Base-by-base conservation (phyloP, 495 filamentous ascomycete species). In the Cladorrhinum samala region DNA sequence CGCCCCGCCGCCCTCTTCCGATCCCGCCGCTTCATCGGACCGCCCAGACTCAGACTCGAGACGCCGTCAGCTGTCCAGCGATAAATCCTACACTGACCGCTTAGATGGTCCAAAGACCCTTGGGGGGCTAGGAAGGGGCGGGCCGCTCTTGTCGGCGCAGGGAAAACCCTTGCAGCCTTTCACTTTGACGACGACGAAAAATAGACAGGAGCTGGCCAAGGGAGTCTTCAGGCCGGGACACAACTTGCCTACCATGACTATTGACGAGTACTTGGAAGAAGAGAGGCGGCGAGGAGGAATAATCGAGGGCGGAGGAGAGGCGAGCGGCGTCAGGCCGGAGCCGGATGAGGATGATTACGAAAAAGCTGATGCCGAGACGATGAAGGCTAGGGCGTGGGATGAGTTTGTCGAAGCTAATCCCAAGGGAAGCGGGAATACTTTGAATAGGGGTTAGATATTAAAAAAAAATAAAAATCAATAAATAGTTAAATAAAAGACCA, bases 201-300 rank as follows among this genome's bases (percentile, higher is more conserved):
- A 79, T 48, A 81, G 93, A 4, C 81, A 91, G 61, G 79, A 87
- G 57, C 68, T 96, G 38, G 84, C 84, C 49, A 72, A 84, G 43
- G 89, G 91, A 3, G 92, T 97, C 2, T 98, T 98, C 68, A 79
- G 86, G 49, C 82, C 91, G 2, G 87, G 91, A 7, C 93, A 98
- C 66, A 96, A 87, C 68, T 71, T 98, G 39, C 93, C 93, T 8
- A 97, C 94, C 0, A 97, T 97, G 93, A 88, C 82, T 0, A 97
- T 98, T 54, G 94, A 98, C 57, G 93, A 98, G 68, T 97, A 97
- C 64, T 72, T 98, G 14, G 92, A 92, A 43, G 93, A 98, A 71
- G 93, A 98, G 68, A 76, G 83, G 54, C 76, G 80, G 55, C 75
- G 87, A 64, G 94, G 94, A 8, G 89, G 89, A n/a, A 87, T 98